phyloP scores from a whole-genome alignment of 768 basidiomycete genomes.

The Kwoniella sp. region DNA sequence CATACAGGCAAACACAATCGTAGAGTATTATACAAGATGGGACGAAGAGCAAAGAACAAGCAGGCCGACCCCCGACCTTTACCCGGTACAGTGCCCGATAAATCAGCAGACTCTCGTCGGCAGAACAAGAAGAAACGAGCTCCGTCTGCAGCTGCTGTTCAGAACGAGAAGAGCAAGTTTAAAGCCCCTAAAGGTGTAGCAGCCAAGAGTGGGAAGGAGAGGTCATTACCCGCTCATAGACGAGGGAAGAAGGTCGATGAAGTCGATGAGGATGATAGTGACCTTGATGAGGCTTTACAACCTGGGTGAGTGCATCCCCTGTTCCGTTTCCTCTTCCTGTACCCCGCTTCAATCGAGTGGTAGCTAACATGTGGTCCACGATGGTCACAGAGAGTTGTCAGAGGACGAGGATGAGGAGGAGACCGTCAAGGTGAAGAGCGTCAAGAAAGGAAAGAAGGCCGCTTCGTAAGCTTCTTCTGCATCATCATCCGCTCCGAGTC shows the following conservation, averaged over 20 bases:
- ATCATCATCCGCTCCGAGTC: not conserved
- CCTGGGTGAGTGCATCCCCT: constrained; percentile 36
- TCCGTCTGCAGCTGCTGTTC: constrained; percentile 29
- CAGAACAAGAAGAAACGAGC: constrained; percentile 43
- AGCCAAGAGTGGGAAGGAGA: constrained; percentile 21
- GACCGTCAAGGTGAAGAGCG: constrained; percentile 44
- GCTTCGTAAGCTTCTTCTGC: constrained; percentile 28
- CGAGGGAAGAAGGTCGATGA: constrained; percentile 42
- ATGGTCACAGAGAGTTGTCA: constrained; percentile 38
- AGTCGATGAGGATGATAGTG: constrained; percentile 47
- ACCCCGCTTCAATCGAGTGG: too few relatives aligned
- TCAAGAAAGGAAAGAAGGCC: constrained; percentile 42
- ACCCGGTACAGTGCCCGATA: constrained; percentile 41
- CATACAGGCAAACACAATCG: not conserved
- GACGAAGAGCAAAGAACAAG: constrained; percentile 53
- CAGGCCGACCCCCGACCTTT: constrained; percentile 47
- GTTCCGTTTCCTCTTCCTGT: not conserved
- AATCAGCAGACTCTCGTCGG: constrained; percentile 19
- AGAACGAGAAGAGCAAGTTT: constrained; percentile 29
- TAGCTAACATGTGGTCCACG: not conserved
- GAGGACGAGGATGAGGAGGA: constrained; percentile 49
- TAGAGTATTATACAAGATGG: constrained; percentile 36
- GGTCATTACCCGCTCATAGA: constrained; percentile 24
- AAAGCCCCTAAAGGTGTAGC: constrained; percentile 32
- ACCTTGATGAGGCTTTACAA: constrained; percentile 48